Evolutionary conservation across 495 filamentous ascomycete genomes (phyloP), one percentile per base, ranked within the genome.

Genomic region (Aspergillus egyptiacus): DNA sequence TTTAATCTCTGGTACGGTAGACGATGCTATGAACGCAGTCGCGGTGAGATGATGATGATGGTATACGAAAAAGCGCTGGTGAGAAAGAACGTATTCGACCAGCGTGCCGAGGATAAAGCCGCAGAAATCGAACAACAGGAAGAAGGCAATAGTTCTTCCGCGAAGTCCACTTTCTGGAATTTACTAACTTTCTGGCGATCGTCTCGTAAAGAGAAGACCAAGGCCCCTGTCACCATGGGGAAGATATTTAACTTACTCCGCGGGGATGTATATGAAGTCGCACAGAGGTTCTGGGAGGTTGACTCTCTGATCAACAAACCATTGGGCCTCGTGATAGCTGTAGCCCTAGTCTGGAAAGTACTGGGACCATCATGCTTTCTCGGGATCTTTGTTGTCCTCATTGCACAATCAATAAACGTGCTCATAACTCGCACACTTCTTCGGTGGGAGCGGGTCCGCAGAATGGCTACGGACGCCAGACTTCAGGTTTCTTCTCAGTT

Each of bases 11-110:
- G 88, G 87, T 89, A 81, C 56, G 76, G 78, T 43, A 75, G 88
- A 39, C 76, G 87, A 42, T 75, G 75, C 48, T 94, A 91, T 55
- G 88, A 94, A 57, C 71, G 87, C 40, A 86, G 84, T 5, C 70
- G 88, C 34, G 88, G 88, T 7, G 87, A 91, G 60, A 82, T 91
- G 81, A 83, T 94, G 40, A 91, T 87, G 46, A 90, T 89, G 79
- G 71, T 93, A 20, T 90, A 90, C 48, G 87, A 89, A 59, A 94
- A 94, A 66, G 87, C 86, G 0, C 64, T 93, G 7, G 77, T 80
- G 5, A 70, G 88, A 25, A 91, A 91, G 64, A 74, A 74, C 20
- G 77, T 87, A 0, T 75, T 86, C 46, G 79, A 80, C 7, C 60
- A 74, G 23, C 41, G 58, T 30, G 37, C 58, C 13, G 39, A 55